phyloP scores from a whole-genome alignment of 2,329 filamentous ascomycete genomes.

The Ceratocystis destructans region DNA sequence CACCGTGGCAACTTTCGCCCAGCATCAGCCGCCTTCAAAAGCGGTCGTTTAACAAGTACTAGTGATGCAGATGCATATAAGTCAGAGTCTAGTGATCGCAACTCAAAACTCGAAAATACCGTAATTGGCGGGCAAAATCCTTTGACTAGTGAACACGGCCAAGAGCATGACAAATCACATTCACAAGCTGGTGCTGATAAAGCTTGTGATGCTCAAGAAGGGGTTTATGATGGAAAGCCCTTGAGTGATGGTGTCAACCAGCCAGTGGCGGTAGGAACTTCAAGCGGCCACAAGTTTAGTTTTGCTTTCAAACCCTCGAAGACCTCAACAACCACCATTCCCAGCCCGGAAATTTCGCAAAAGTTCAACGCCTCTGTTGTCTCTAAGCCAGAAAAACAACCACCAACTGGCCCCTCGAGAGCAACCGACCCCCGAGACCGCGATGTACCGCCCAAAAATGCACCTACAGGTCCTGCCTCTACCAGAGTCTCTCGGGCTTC shows the following conservation, averaged over 20 bases:
- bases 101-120: background rate
- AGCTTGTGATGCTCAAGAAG: background rate
- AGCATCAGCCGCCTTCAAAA: background rate
- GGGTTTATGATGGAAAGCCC: background rate
- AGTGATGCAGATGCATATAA: too few relatives aligned
- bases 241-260: background rate
- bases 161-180: background rate
- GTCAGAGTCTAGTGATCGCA: background rate
- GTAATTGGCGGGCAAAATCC: background rate
- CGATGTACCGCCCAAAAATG: constrained; percentile 34
- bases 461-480: constrained; percentile 42
- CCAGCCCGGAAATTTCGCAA: constrained; percentile 52
- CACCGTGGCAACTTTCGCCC: constrained; percentile 8
- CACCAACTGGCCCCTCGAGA: constrained; percentile 23
- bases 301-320: constrained; percentile 80
- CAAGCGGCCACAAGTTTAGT: constrained; percentile 54
- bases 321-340: constrained; percentile 36
- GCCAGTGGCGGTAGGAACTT: constrained; percentile 33
- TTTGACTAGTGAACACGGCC: background rate
- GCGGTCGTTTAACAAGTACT: background rate
- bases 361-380: constrained; percentile 45
- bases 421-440: constrained; percentile 26
- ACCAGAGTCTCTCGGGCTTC: constrained; percentile 26
- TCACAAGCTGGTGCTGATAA: background rate
- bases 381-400: constrained; percentile 30